phyloP scores from a whole-genome alignment of 345 rosid species.

The Citrus trifoliata region DNA sequence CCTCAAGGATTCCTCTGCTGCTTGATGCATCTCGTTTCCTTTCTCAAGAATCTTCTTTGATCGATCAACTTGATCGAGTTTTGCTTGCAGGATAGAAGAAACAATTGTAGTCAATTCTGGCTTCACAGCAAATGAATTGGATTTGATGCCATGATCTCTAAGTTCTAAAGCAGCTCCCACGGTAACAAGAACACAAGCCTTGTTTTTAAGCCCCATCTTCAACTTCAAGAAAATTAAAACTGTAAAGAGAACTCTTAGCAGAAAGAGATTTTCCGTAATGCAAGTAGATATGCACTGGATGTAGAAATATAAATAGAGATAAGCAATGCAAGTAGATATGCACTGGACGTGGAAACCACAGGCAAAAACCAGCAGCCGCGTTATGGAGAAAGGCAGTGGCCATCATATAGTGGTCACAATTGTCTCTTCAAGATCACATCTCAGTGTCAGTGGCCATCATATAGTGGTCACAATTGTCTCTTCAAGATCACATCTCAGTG shows the following conservation, averaged over 20 bases:
- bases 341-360: neutral
- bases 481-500: neutral
- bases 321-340: neutral
- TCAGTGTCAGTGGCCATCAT: neutral
- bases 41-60: neutral
- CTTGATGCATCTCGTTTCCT: neutral
- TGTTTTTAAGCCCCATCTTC: slow-evolving; percentile 8
- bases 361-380: neutral
- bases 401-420: neutral
- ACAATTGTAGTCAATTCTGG: slow-evolving; percentile 9
- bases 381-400: neutral
- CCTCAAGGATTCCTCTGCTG: slow-evolving; percentile 20
- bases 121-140: slow-evolving; percentile 10
- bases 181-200: slow-evolving; percentile 20
- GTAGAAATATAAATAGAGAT: neutral
- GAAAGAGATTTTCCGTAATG: neutral
- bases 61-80: neutral
- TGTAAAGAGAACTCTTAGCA: neutral
- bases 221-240: neutral
- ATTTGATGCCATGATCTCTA: slow-evolving; percentile 9
- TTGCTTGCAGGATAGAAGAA: slow-evolving; percentile 4
- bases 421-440: slow-evolving; percentile 2
- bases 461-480: neutral
- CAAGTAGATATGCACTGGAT: too few relatives aligned
- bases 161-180: slow-evolving; percentile 19